These are phyloP conservation scores for Cladophialophora yegresii DNA, from an alignment of 2,329 filamentous ascomycete genomes.

Conservation along the genomic window DNA sequence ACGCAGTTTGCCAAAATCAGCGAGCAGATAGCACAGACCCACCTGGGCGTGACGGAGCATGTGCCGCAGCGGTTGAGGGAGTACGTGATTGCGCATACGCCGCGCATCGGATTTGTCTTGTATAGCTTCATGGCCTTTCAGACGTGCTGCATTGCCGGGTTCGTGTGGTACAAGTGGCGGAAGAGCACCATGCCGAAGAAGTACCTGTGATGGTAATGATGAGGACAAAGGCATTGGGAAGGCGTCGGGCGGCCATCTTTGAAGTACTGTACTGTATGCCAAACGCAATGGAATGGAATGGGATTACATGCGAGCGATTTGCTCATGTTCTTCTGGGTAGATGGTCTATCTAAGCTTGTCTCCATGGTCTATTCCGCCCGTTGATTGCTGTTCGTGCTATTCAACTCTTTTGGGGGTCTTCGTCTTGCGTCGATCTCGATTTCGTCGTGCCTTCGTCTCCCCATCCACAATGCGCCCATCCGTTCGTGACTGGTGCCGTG, in stretches of 20 bases:
- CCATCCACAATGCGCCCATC: neutral
- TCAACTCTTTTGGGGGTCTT: neutral
- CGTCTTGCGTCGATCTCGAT: neutral
- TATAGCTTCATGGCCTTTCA: conserved; percentile 75
- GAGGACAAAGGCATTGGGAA: neutral
- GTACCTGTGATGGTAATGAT: conserved; percentile 63
- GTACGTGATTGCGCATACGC: conserved; percentile 41
- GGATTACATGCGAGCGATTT: neutral
- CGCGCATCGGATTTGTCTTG: conserved; percentile 64
- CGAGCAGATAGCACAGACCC: conserved; percentile 55
- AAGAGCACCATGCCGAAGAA: conserved; percentile 82
- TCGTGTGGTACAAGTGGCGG: conserved; percentile 77
- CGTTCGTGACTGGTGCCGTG: neutral
- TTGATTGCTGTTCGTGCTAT: neutral
- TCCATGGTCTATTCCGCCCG: neutral
- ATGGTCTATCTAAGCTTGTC: conserved; percentile 8
- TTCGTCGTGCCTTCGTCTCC: conserved; percentile 1
- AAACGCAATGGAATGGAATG: neutral
- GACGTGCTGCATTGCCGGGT: conserved; percentile 66
- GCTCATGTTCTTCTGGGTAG: conserved; percentile 2
- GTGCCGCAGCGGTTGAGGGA: conserved; percentile 46
- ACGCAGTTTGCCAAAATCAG: conserved; percentile 58
- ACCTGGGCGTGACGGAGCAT: conserved; percentile 54
- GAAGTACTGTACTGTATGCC: neutral
- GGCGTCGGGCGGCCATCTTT: neutral